Conservation (phyloP, 331 rosid genomes). For the Stylosanthes scabra region DNA sequence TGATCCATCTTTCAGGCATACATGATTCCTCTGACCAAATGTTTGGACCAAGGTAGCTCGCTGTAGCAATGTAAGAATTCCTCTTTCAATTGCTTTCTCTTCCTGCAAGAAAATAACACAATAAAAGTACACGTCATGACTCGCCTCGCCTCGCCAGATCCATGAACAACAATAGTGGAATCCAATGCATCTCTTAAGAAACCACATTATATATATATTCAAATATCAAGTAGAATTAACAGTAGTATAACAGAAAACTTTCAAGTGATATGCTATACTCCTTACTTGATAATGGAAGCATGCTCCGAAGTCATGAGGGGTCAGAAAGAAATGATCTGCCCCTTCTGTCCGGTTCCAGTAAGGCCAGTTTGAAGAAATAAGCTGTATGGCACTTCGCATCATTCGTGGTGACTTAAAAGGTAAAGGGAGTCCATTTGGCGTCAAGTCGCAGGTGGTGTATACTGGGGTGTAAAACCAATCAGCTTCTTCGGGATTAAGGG, state of each 20-base stretch:
- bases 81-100: constrained; percentile 86
- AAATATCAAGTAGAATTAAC: constrained; percentile 5
- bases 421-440: constrained; percentile 91
- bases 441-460: constrained; percentile 88
- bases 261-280: constrained; percentile 17
- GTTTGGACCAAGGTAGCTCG: constrained; percentile 87
- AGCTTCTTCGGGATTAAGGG: constrained; percentile 91
- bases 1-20: constrained; percentile 80
- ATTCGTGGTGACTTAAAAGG: constrained; percentile 90
- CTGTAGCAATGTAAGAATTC: constrained; percentile 71
- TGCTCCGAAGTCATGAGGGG: constrained; percentile 90
- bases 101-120: constrained; percentile 56
- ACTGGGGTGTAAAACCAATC: constrained; percentile 96
- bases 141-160: not conserved
- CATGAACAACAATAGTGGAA: constrained; percentile 4
- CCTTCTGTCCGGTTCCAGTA: constrained; percentile 92
- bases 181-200: constrained; percentile 22
- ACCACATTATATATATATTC: constrained; percentile 1
- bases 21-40: constrained; percentile 86
- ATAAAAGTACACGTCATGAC: constrained; percentile 11
- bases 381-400: constrained; percentile 96
- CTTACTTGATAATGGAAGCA: constrained; percentile 92
- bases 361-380: constrained; percentile 93
- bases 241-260: not conserved
- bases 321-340: constrained; percentile 90